These are phyloP conservation scores for Hymenochaete sp. DNA, from an alignment of 1,284 basidiomycete species.

Conservation along the genomic window DNA sequence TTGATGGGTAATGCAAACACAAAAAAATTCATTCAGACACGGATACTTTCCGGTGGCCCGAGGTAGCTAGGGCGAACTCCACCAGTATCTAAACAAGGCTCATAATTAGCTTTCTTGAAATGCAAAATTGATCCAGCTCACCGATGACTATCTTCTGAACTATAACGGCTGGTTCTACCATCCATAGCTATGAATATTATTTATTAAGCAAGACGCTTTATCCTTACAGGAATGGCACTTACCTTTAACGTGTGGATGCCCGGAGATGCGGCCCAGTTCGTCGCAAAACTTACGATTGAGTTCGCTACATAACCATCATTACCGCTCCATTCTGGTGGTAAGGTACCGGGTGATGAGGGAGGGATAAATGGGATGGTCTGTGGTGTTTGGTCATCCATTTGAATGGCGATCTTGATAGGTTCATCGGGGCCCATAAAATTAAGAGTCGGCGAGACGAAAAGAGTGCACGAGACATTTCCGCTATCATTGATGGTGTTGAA, in stretches of 20 bases:
- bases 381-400: conserved; percentile 40
- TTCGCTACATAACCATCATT: conserved; percentile 48
- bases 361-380: conserved; percentile 47
- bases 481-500: conserved; percentile 40
- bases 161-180: conserved; percentile 53
- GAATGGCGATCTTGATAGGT: conserved; percentile 48
- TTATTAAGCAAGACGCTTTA: too few species aligned
- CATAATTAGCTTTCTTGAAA: conserved; percentile 33
- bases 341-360: conserved; percentile 33
- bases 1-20: background rate
- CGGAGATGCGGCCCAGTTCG: conserved; percentile 34
- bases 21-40: too few species aligned
- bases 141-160: conserved; percentile 53
- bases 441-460: conserved; percentile 50
- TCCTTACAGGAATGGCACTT: conserved; percentile 2
- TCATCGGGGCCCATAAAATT: conserved; percentile 48
- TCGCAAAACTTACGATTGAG: conserved; percentile 33
- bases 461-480: conserved; percentile 39
- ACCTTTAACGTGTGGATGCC: conserved; percentile 54
- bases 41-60: conserved; percentile 51
- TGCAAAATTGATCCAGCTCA: background rate
- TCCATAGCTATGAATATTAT: conserved; percentile 38
- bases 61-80: conserved; percentile 47
- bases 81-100: conserved; percentile 29
- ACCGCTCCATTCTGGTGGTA: conserved; percentile 44